Conservation (phyloP, 2,329 filamentous ascomycete species). For the Pseudogymnoascus sp. region DNA sequence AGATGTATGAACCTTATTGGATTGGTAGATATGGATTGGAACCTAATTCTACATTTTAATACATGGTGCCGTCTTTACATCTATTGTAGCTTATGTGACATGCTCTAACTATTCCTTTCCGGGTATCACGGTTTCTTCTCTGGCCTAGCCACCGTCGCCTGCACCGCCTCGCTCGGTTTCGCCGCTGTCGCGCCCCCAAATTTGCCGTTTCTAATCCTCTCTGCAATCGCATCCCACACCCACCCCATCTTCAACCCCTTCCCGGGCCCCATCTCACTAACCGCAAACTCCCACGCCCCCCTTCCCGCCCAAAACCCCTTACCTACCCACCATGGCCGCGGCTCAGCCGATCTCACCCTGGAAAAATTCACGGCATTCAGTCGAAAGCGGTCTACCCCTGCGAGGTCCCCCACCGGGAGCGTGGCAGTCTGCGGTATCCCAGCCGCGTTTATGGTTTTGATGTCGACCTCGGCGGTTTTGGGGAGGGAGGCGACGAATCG, state of each 20-base stretch:
- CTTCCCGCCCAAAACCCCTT: slow-evolving; percentile 2
- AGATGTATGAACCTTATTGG: not conserved
- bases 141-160: slow-evolving; percentile 12
- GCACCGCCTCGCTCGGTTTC: slow-evolving; percentile 24
- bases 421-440: slow-evolving; percentile 26
- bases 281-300: not conserved
- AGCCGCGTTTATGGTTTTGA: slow-evolving; percentile 34
- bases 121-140: not conserved
- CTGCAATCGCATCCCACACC: slow-evolving; percentile 16
- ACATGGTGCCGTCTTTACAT: not conserved
- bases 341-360: not conserved
- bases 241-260: slow-evolving; percentile 12
- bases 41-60: slow-evolving; percentile 5
- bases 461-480: slow-evolving; percentile 29
- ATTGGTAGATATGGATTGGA: not conserved
- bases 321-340: not conserved
- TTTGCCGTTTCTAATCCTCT: not conserved
- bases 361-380: not conserved
- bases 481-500: slow-evolving; percentile 39
- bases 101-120: not conserved
- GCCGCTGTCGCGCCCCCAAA: slow-evolving; percentile 17
- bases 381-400: not conserved
- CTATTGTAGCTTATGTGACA: not conserved
- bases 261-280: not conserved
- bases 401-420: slow-evolving; percentile 1